These are phyloP conservation scores for Musa schizocarpa DNA, from an alignment of 176 grass and related monocot genomes.

Conservation along the genomic window DNA sequence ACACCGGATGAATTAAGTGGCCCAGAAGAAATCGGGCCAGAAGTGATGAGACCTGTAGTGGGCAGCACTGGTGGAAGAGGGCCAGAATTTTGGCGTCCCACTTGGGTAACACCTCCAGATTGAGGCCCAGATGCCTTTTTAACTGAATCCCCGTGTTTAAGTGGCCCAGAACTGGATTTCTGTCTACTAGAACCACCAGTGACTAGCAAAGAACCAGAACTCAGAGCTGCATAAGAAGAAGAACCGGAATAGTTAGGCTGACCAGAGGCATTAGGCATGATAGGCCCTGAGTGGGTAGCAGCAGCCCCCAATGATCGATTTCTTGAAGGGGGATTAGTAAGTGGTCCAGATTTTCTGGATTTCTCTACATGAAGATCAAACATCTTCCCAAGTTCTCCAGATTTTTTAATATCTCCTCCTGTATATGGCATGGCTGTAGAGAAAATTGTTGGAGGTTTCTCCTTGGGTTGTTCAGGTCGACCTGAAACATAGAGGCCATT, in stretches of 20 bases:
- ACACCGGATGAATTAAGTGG: constrained; percentile 73
- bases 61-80: constrained; percentile 46
- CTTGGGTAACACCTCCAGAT: constrained; percentile 72
- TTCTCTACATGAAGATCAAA: constrained; percentile 93
- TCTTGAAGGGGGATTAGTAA: constrained; percentile 43
- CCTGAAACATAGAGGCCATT: constrained; percentile 95
- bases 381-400: constrained; percentile 95
- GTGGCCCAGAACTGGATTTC: constrained; percentile 84
- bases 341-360: constrained; percentile 88
- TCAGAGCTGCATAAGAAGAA: constrained; percentile 52
- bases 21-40: constrained; percentile 72
- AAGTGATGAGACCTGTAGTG: constrained; percentile 80
- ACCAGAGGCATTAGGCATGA: constrained; percentile 44
- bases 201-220: constrained; percentile 14
- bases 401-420: constrained; percentile 94
- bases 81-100: constrained; percentile 81
- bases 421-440: constrained; percentile 88
- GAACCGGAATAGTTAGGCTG: constrained; percentile 62
- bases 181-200: constrained; percentile 52
- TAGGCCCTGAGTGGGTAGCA: constrained; percentile 71
- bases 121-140: constrained; percentile 91
- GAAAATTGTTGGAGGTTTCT: constrained; percentile 71
- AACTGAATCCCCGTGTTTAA: constrained; percentile 74
- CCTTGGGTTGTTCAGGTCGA: constrained; percentile 77
- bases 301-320: constrained; percentile 54